Percentiles rank a stretch among this genome's conserved stretches.
phyloP scores from a whole-genome alignment of 2,329 filamentous ascomycete genomes.

The Cadophora gregata region DNA sequence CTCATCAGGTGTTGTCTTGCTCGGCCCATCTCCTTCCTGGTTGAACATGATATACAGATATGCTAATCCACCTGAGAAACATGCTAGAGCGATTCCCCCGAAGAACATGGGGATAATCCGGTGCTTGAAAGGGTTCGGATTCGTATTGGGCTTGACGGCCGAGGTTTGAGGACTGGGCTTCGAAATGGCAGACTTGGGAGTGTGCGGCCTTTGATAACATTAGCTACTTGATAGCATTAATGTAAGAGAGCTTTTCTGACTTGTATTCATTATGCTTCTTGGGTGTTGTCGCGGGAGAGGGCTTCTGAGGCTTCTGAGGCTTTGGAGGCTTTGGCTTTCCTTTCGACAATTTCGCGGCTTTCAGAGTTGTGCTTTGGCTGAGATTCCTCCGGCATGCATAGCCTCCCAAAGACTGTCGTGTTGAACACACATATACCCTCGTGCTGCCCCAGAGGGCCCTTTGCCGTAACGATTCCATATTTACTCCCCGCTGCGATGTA shows the following conservation, averaged over 20 bases:
- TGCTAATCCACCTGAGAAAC: constrained; percentile 7
- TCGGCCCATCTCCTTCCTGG: constrained; percentile 31
- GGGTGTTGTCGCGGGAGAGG: neutral
- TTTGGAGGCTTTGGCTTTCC: constrained; percentile 18
- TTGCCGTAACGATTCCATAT: constrained; percentile 5
- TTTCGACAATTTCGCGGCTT: constrained; percentile 15
- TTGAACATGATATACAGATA: constrained; percentile 18
- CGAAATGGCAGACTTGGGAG: constrained; percentile 22
- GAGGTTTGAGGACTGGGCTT: neutral
- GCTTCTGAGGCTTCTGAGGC: neutral
- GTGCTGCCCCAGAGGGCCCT: neutral
- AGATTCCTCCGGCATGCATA: neutral
- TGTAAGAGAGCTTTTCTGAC: neutral
- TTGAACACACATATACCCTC: neutral
- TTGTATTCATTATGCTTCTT: constrained; percentile 23
- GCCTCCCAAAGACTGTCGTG: neutral
- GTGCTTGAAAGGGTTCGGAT: constrained; percentile 38
- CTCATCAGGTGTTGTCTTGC: constrained; percentile 30
- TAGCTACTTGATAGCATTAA: neutral
- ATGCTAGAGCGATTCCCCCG: constrained; percentile 22
- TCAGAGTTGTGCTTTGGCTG: constrained; percentile 12
- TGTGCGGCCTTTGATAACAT: constrained; percentile 30
- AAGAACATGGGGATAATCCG: constrained; percentile 38
- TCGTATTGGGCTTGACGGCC: constrained; percentile 18
- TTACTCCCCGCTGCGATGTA: neutral